Evolutionary conservation across 2,329 filamentous ascomycete species (phyloP), one percentile per base, ranked within the genome.

Genomic region (Neodidymelliopsis sp.): DNA sequence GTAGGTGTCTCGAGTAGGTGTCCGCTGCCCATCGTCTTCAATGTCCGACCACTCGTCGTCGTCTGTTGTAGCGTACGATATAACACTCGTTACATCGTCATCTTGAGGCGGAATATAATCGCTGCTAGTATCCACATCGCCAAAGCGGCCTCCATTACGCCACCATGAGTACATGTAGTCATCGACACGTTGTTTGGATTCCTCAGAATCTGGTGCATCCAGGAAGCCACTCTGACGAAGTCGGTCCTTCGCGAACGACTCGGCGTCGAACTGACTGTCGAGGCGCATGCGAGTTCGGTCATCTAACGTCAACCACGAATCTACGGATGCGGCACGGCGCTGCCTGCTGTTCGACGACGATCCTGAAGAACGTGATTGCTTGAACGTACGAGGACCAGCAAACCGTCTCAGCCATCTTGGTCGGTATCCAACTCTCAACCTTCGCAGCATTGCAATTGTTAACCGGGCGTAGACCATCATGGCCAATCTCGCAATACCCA

Each of bases 121-220:
- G 20, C 89, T 89, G 64, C 90, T 96, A 4, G 80, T 79, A 68
- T 97, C 93, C 23, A 86, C 79, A 12, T 87, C 86, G 1, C 93
- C 92, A 86, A 91, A 97, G 76, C 89, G 89, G 6, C 90, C 91
- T 15, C 90, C 91, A 43, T 81, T 79, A 41, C 88, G 85, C 89
- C 91, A 97, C 84, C 92, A 94, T 22, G 79, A 79, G 69, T 97
- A 97, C 2, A 97, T 76, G 49, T 85, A 86, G 2, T 81, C 80
- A 56, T 93, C 88, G 2, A 97, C 77, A 28, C 84, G 82, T 20
- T 82, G 81, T 60, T 94, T 89, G 29, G 77, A 57, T 12, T 75
- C 68, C 36, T 73, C 72, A 0, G 53, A 18, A 12, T 57, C 62
- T 28, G 59, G 38, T 11, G 64, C 56, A 12, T 65, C 53, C 35